Base-by-base conservation (phyloP, 1,284 basidiomycete species). In the Rhodotorula sp. region DNA sequence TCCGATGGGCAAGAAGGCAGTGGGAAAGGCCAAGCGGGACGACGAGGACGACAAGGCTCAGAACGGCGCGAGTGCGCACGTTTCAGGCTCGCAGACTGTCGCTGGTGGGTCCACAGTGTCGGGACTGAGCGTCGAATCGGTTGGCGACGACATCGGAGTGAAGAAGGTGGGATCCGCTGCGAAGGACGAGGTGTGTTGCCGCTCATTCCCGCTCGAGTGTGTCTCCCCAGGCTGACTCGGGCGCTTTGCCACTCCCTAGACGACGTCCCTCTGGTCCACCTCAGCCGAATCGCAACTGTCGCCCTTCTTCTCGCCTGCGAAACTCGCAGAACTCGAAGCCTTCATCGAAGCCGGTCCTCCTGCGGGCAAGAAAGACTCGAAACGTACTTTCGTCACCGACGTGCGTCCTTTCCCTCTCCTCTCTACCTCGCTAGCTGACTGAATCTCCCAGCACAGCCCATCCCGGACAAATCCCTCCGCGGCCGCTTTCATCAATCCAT, bases 401-500 rank as follows among this genome's bases (percentile, higher is more conserved):
- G 68, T 70, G 8, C 46, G 51, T 51, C 24, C n/a, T 22, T 27
- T 20, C 20, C n/a, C 5, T 4, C 1, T 19, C 8, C 36, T 10
- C 30, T 11, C n/a, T 2, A 5, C 7, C 27, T 30, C 27, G 17
- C 36, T 24, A 2, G 17, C 53, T 49, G 1, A 44, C 30, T n/a
- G 36, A 20, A 13, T 32, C 2, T 7, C 29, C 32, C 24, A 22
- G 59, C 62, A 39, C 80, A 95, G 90, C 87, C 90, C 15, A 92
- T 99, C 54, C 79, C 84, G 32, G 89, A 88, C 30, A 98, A 98
- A 81, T 85, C 87, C 36, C 86, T 86, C 15, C 86, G 95, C 36
- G 92, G 91, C 3, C 86, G 86, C 9, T 85, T 96, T 66, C 95
- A 99, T 79, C 85, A 90, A 79, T 82, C 84, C 19, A 83, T 99